Base-by-base conservation (phyloP, 371 early-diverging fungal genomes). In the Mortierella sp. region DNA sequence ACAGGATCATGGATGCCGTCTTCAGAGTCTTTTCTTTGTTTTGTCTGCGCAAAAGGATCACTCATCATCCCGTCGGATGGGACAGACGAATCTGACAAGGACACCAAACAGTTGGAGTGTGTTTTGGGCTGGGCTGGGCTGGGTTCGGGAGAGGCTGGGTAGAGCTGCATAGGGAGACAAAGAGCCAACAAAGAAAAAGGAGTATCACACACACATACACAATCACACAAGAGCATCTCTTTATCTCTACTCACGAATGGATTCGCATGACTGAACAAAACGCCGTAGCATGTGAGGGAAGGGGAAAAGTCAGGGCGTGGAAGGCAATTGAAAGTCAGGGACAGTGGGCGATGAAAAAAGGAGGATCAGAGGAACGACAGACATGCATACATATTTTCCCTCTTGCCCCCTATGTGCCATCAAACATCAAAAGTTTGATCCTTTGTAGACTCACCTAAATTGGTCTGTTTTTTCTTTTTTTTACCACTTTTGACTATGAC, bases 261-360 rank as follows among this genome's bases (percentile, higher is more conserved):
- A 58, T 37, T 50, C n/a, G 50, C 24, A 50, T 50, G 50, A 50
- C 24, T 24, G 50, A n/a, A 14, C 31, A 9, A 50, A n/a, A 9
- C 24, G 24, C n/a, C 10, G 50, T 10, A 50, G 22, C n/a, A 10
- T 50, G 50, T 6, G 50, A 9, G 50, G 8, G 24, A n/a, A 45
- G 19, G 16, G 29, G 31, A 16, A 31, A 55, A 13, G 29, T 16
- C 29, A 55, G 55, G 31, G 55, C 16, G 55, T 14, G 16, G 14
- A 31, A 55, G 61, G 61, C 61, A 34, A 34, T 9, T 37, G 61
- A 61, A 61, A 37, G 37, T 61, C 61, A 37, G 61, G 61, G 61
- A 61, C 61, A 61, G 19, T 50, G 19, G 34, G 34, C 22, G 34
- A 61, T 61, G 34, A 61, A 58, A 58, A 55, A 29, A 31, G 34